phyloP scores from a whole-genome alignment of 805 yeast genomes.

The Kregervanrija fluxuum region DNA sequence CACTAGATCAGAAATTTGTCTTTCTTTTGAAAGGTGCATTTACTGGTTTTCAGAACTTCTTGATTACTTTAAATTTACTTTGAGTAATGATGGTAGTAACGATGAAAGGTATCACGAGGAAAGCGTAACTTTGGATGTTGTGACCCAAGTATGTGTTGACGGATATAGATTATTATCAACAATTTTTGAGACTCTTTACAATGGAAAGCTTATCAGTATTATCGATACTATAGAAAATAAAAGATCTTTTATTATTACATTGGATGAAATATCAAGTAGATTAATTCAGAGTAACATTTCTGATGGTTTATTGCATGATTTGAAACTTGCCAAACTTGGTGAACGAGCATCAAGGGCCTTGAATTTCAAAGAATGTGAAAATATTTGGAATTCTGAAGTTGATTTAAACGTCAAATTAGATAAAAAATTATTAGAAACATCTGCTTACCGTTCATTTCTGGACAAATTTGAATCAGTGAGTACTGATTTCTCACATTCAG shows the following conservation, averaged over 20 bases:
- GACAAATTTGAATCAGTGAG: constrained; percentile 24
- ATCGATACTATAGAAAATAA: background rate
- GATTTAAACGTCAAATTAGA: constrained; percentile 28
- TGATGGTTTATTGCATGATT: constrained; percentile 22
- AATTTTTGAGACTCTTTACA: constrained; percentile 19
- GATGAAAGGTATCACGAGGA: background rate
- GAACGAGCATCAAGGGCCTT: constrained; percentile 23
- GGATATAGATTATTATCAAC: constrained; percentile 21
- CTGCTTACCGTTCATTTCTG: constrained; percentile 36
- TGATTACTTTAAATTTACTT: background rate
- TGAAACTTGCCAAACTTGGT: constrained; percentile 25
- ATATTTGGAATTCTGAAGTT: constrained; percentile 29
- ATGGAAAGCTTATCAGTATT: constrained; percentile 2
- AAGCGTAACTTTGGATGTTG: constrained; percentile 2
- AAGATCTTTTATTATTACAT: constrained; percentile 5
- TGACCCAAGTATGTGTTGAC: constrained; percentile 22
- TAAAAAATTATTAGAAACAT: constrained; percentile 34
- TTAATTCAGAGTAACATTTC: constrained; percentile 1
- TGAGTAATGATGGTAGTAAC: background rate
- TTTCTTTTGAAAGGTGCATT: constrained; percentile 16
- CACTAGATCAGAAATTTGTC: too few species aligned
- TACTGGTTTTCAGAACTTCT: constrained; percentile 9
- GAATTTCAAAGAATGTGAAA: constrained; percentile 22
- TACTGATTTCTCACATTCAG: constrained; percentile 10
- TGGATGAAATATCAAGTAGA: constrained; percentile 12